Percentiles rank a stretch among this genome's conserved stretches.
Evolutionary conservation across 2,329 filamentous ascomycete genomes (phyloP).

Genomic region (Fusarium vanettenii): DNA sequence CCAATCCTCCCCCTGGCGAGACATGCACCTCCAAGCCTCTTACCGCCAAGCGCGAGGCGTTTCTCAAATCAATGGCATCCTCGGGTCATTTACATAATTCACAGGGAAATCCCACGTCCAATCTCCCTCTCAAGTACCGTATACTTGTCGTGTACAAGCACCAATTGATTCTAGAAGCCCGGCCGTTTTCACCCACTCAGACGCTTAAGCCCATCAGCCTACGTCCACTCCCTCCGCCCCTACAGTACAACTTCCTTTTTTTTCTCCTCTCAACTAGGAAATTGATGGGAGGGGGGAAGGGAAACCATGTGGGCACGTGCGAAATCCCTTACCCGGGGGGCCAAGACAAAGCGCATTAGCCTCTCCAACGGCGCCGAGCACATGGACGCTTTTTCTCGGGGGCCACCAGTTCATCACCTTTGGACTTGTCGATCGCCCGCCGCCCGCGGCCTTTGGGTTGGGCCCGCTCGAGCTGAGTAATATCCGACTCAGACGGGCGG

Average conservation of each 20-base stretch:
- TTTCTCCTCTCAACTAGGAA: neutral
- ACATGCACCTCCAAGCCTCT: neutral
- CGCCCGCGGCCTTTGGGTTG: neutral
- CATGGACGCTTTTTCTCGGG: neutral
- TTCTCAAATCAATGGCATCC: neutral
- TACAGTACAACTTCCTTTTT: neutral
- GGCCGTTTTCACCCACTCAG: slow-evolving; percentile 6
- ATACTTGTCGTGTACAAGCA: slow-evolving; percentile 24
- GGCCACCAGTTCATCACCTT: neutral
- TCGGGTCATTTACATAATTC: slow-evolving; percentile 28
- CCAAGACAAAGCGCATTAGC: slow-evolving; percentile 11
- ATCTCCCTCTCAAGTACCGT: slow-evolving; percentile 15
- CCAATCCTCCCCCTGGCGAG: neutral
- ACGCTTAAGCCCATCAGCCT: slow-evolving; percentile 10
- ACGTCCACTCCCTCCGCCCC: slow-evolving; percentile 19
- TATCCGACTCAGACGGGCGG: slow-evolving; percentile 3
- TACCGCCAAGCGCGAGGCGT: neutral
- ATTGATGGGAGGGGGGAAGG: neutral
- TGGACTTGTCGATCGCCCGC: slow-evolving; percentile 7
- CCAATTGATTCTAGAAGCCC: slow-evolving; percentile 22
- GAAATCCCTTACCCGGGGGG: slow-evolving; percentile 4
- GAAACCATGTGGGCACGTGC: slow-evolving; percentile 3
- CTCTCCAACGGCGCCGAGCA: slow-evolving; percentile 18
- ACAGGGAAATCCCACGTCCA: neutral
- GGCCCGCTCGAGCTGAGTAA: slow-evolving; percentile 24